phyloP scores from a whole-genome alignment of 768 basidiomycete genomes.

The Leccinum variicolor region DNA sequence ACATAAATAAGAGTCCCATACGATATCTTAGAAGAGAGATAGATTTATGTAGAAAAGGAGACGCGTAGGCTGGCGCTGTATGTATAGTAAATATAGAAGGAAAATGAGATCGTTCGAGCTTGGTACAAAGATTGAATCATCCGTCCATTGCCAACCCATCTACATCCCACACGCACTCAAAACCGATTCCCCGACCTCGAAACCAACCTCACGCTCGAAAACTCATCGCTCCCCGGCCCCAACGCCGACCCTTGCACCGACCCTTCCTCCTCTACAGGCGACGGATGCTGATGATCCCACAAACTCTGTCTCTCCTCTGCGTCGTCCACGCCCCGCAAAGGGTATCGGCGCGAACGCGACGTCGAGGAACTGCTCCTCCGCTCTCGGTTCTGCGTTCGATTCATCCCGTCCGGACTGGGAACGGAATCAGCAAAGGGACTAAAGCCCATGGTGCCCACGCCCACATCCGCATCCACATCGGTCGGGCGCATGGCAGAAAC shows the following conservation, averaged over 20 bases:
- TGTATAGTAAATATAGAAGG: no score
- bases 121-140: neutral
- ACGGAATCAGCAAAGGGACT: neutral
- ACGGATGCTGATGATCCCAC: constrained; percentile 39
- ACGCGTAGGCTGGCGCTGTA: no score
- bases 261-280: constrained; percentile 21
- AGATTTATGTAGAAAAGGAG: no score
- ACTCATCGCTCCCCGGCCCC: neutral
- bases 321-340: constrained; percentile 47
- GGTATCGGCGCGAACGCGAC: constrained; percentile 47
- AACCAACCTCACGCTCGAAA: neutral
- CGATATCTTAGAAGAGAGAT: no score
- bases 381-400: constrained; percentile 22
- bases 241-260: neutral
- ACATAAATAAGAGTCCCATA: no score
- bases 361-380: constrained; percentile 36
- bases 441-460: neutral
- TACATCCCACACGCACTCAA: neutral
- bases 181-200: neutral
- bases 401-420: neutral
- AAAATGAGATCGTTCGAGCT: neutral
- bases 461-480: neutral
- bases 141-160: neutral
- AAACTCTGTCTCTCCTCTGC: constrained; percentile 59
- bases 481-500: constrained; percentile 7